Evolutionary conservation across 352 stramenopile genomes (phyloP), one percentile per base, ranked within the genome.

Genomic region (Globisporangium lucens): DNA sequence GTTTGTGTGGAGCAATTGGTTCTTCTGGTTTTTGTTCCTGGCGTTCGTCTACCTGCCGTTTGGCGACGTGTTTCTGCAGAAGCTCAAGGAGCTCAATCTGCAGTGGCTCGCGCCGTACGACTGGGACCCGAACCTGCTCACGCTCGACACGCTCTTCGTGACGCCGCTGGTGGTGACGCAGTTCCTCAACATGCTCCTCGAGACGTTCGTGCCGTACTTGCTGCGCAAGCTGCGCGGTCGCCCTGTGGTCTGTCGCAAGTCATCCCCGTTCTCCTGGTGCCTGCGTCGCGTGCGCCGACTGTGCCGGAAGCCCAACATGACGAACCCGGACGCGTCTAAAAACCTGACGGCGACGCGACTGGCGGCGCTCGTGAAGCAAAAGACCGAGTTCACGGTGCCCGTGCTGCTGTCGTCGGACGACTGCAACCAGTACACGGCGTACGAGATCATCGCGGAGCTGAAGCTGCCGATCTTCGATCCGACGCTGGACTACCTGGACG

Each of bases 1-100:
- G 9, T 97, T 97, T 59, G 87, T 95, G 41, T 97, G 89, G 89
- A 94, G 87, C 71, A 97, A 97, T 74, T 95, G 89, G 89, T 97
- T 97, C 72, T 95, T 95, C 65, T 97, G 89, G 89, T 97, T 95
- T 63, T 69, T 97, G 3, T 95, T 95, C 59, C 77, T 97, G 22
- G 90, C 89, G 29, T 97, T 97, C 63, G 84, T 97, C n/a, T 97
- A 97, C 71, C 47, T 97, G 63, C 89, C 89, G 29, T 97, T 95
- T 68, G 89, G 89, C 8, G 80, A 85, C 41, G 61, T 72, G 22
- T 91, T 95, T 41, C 55, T 95, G 29, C 62, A 70, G 49, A 77
- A 89, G 24, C 83, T 93, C 36, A 75, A 81, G 22, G 68, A 70
- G 3, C 41, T 87, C 22, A 76, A 82, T 0, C 68, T 94, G 22